Percentiles rank a stretch among this genome's conserved stretches.
Evolutionary conservation across 2,329 filamentous ascomycete species (phyloP).

Genomic region (Colletotrichum eremochloae): DNA sequence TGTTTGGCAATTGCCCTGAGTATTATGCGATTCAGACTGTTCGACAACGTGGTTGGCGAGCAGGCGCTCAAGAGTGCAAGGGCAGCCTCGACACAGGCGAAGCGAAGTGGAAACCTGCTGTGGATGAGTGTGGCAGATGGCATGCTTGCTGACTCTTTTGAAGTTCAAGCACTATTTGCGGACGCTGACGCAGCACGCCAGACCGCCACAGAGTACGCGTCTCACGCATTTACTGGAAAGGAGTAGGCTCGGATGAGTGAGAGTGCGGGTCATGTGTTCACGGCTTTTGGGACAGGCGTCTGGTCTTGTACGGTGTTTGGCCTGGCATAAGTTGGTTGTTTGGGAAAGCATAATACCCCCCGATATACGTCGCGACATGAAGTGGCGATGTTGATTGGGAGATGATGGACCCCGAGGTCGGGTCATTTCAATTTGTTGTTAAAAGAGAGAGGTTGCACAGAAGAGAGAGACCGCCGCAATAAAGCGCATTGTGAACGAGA

Average conservation of each 20-base stretch:
- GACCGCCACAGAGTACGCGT: constrained; percentile 58
- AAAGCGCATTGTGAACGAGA: neutral
- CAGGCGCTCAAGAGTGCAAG: constrained; percentile 83
- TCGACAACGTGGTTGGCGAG: constrained; percentile 83
- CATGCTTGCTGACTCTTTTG: constrained; percentile 81
- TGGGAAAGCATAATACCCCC: constrained; percentile 40
- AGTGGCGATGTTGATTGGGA: constrained; percentile 19
- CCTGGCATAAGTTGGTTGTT: constrained; percentile 37
- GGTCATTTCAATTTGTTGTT: neutral
- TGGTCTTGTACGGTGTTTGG: constrained; percentile 37
- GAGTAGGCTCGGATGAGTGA: constrained; percentile 27
- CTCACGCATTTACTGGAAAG: constrained; percentile 56
- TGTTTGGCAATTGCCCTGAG: constrained; percentile 86
- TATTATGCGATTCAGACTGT: constrained; percentile 87
- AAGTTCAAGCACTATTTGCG: constrained; percentile 74
- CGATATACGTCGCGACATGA: constrained; percentile 18
- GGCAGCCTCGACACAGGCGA: constrained; percentile 76
- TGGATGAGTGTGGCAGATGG: constrained; percentile 87
- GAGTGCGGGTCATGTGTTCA: constrained; percentile 23
- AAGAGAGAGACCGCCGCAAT: neutral
- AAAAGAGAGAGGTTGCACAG: neutral
- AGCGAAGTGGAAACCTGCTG: constrained; percentile 76
- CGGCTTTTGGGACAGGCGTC: constrained; percentile 39
- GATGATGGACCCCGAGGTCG: neutral
- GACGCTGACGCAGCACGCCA: constrained; percentile 58